Percentiles rank a stretch among this genome's conserved stretches.
phyloP scores from a whole-genome alignment of 345 rosid genomes.

The Kandelia obovata region DNA sequence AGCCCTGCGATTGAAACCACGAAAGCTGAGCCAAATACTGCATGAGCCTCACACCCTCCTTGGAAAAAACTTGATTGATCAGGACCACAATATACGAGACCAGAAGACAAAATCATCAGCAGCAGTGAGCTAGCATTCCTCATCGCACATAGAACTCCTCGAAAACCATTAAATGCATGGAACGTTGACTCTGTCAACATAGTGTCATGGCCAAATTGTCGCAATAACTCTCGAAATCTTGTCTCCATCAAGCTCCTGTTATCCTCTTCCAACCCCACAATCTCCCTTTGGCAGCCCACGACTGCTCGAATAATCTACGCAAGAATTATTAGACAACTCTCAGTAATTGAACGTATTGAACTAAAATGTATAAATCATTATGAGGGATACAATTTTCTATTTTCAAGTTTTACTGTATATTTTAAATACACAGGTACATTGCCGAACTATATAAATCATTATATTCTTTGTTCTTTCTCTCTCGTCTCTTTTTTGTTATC shows the following conservation, averaged over 20 bases:
- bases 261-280: slow-evolving; percentile 38
- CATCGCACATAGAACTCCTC: slow-evolving; percentile 77
- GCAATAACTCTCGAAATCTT: slow-evolving; percentile 17
- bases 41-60: slow-evolving; percentile 12
- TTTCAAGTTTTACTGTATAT: no score
- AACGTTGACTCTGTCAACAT: slow-evolving; percentile 36
- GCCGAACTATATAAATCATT: no score
- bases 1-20: slow-evolving; percentile 51
- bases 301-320: slow-evolving; percentile 42
- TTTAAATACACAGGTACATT: no score
- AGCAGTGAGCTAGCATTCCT: slow-evolving; percentile 65
- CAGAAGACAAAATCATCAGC: slow-evolving; percentile 50
- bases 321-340: background rate
- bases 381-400: no score
- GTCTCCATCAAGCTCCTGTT: slow-evolving; percentile 39
- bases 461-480: no score
- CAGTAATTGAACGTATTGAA: background rate
- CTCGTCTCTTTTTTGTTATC: no score
- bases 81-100: slow-evolving; percentile 57
- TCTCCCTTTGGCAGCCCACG: slow-evolving; percentile 43
- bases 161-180: slow-evolving; percentile 70
- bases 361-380: no score
- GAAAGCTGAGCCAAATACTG: slow-evolving; percentile 43
- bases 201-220: slow-evolving; percentile 16
- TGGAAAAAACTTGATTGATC: slow-evolving; percentile 27